Evolutionary conservation across 192 early-diverging fungal species (phyloP).

Genomic region (Coemansia sp.): DNA sequence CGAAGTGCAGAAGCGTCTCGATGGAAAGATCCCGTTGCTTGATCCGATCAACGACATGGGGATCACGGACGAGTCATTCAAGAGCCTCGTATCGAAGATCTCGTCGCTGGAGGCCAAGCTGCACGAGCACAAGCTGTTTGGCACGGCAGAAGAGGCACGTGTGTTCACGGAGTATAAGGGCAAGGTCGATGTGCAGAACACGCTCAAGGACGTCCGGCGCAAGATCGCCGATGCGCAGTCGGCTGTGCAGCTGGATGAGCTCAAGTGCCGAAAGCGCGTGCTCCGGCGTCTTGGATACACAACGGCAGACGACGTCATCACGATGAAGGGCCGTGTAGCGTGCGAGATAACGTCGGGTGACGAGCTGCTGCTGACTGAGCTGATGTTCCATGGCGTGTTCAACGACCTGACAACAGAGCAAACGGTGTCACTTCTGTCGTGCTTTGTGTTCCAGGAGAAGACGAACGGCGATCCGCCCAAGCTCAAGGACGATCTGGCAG

Average conservation of each 20-base stretch:
- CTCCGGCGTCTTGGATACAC: conserved; percentile 90
- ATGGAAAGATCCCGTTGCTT: conserved; percentile 75
- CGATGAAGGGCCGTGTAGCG: conserved; percentile 96
- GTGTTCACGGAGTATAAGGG: conserved; percentile 64
- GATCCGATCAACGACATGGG: conserved; percentile 90
- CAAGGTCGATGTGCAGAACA: conserved; percentile 62
- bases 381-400: conserved; percentile 96
- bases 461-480: conserved; percentile 55
- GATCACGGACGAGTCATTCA: conserved; percentile 77
- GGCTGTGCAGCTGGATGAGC: conserved; percentile 89
- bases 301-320: conserved; percentile 79
- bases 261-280: conserved; percentile 87
- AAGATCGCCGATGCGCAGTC: conserved; percentile 75
- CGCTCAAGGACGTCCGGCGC: conserved; percentile 69
- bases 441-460: conserved; percentile 88
- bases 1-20: conserved; percentile 73
- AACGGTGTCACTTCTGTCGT: conserved; percentile 80
- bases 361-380: conserved; percentile 92
- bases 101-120: conserved; percentile 70
- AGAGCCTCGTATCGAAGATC: conserved; percentile 73
- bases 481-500: conserved; percentile 74
- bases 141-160: conserved; percentile 55
- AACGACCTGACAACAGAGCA: conserved; percentile 90
- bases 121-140: conserved; percentile 60
- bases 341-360: conserved; percentile 95